Percentiles rank a stretch among this genome's conserved stretches.
phyloP scores from a whole-genome alignment of 139 green algal species.

The Nannochloris sp. region DNA sequence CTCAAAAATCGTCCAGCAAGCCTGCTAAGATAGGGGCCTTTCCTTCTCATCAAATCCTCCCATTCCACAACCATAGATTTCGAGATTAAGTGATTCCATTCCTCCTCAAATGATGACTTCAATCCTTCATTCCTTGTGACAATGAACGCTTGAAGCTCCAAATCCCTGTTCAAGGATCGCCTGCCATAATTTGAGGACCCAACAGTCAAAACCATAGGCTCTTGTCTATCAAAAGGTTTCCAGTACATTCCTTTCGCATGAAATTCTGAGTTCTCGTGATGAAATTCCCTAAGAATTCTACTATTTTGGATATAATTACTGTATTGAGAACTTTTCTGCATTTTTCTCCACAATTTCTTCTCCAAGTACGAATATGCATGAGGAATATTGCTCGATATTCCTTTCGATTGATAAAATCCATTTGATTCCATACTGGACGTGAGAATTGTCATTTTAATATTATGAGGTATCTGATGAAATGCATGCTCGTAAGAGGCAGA shows the following conservation, averaged over 20 bases:
- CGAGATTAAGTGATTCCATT: neutral
- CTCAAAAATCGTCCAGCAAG: neutral
- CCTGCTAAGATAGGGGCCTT: neutral
- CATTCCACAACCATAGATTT: neutral
- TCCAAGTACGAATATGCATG: neutral
- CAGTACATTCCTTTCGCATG: neutral
- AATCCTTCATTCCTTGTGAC: conserved; percentile 1
- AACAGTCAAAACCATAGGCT: neutral
- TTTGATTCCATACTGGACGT: neutral
- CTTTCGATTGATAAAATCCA: neutral
- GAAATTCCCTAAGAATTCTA: neutral
- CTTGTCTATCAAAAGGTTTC: neutral
- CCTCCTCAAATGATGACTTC: neutral
- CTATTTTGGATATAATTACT: too few relatives aligned
- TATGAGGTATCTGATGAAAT: neutral
- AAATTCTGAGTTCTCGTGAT: neutral
- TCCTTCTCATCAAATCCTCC: neutral
- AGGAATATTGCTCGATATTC: neutral
- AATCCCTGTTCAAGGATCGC: neutral
- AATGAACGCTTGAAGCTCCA: neutral
- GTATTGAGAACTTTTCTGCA: neutral
- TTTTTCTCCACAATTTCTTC: neutral
- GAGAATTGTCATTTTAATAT: neutral
- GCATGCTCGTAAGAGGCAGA: neutral
- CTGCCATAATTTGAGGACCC: neutral